phyloP scores from a whole-genome alignment of 441 rosid genomes.

The Dalechampia spathulata region DNA sequence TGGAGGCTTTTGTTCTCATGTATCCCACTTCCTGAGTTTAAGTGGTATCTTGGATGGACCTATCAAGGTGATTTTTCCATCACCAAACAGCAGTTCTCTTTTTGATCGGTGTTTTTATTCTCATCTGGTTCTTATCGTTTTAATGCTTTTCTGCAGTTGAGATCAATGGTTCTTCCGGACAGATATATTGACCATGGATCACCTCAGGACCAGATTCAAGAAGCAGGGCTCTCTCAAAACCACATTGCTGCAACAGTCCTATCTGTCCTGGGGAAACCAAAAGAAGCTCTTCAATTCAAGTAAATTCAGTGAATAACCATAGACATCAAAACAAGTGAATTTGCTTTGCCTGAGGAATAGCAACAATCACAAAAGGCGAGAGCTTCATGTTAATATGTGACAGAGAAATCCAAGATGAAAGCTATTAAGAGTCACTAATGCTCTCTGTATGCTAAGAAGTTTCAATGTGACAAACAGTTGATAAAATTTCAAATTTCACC shows the following conservation, averaged over 20 bases:
- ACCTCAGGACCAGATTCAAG: slow-evolving; percentile 51
- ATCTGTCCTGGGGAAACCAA: slow-evolving; percentile 49
- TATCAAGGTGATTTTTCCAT: slow-evolving; percentile 39
- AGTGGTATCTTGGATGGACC: slow-evolving; percentile 55
- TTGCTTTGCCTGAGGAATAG: background rate
- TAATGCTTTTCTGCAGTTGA: slow-evolving; percentile 33
- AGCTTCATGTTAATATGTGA: too few relatives aligned
- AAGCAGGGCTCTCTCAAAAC: slow-evolving; percentile 53
- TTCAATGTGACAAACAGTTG: too few relatives aligned
- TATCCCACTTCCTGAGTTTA: slow-evolving; percentile 50
- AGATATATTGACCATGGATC: slow-evolving; percentile 67
- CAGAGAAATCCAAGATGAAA: too few relatives aligned
- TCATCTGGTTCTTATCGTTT: slow-evolving; percentile 11
- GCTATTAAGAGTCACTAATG: too few relatives aligned
- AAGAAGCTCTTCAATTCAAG: slow-evolving; percentile 46
- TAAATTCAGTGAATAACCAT: slow-evolving; percentile 17
- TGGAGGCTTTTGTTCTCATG: slow-evolving; percentile 67
- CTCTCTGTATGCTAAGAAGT: too few relatives aligned
- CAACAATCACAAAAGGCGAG: too few relatives aligned
- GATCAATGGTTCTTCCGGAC: slow-evolving; percentile 70
- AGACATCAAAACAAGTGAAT: background rate
- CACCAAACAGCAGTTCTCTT: slow-evolving; percentile 5
- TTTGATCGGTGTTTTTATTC: background rate
- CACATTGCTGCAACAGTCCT: slow-evolving; percentile 55
- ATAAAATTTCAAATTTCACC: too few relatives aligned